Conservation (phyloP, 208 protist genomes). For the Wallacemonas rigidus region DNA sequence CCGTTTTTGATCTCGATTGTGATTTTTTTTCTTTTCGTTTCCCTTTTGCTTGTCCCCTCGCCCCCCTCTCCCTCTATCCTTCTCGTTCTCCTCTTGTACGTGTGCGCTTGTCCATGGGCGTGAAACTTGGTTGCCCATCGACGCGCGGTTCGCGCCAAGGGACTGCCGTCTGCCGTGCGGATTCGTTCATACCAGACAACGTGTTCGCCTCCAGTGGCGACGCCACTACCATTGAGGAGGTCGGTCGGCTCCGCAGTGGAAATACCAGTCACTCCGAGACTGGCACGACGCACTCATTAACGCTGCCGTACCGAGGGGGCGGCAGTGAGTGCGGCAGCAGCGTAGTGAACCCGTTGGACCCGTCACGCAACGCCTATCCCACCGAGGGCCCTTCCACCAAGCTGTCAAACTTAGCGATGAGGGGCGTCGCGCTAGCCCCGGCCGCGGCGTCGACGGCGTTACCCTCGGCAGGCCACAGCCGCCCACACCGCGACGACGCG, state of each 20-base stretch:
- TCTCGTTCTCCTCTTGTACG: slow-evolving; percentile 7
- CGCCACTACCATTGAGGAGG: background rate
- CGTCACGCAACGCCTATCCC: background rate
- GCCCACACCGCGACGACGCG: too few species aligned
- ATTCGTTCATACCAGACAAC: background rate
- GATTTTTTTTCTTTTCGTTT: slow-evolving; percentile 1
- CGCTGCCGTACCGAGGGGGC: background rate
- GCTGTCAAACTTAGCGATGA: background rate
- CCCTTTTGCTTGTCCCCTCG: slow-evolving; percentile 12
- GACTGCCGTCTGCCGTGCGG: background rate
- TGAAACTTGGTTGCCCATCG: too few species aligned
- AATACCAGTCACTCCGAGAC: slow-evolving; percentile 4
- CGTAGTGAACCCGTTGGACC: slow-evolving; percentile 11
- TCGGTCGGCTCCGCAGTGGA: background rate
- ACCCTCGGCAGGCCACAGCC: too few species aligned
- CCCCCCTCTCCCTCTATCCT: slow-evolving; percentile 10
- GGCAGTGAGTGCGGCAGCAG: background rate
- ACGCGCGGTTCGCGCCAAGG: too few species aligned
- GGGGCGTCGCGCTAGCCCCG: background rate
- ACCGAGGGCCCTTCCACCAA: background rate
- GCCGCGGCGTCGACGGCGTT: background rate
- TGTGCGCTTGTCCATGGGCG: too few species aligned
- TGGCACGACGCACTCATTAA: background rate
- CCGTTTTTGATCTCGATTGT: too few species aligned
- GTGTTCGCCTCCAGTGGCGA: background rate